A percentile compares a stretch with the other conserved stretches of the same genome.
These are phyloP conservation scores for Pseudofabraea citricarpa DNA, from an alignment of 2,329 filamentous ascomycete species.

Conservation along the genomic window DNA sequence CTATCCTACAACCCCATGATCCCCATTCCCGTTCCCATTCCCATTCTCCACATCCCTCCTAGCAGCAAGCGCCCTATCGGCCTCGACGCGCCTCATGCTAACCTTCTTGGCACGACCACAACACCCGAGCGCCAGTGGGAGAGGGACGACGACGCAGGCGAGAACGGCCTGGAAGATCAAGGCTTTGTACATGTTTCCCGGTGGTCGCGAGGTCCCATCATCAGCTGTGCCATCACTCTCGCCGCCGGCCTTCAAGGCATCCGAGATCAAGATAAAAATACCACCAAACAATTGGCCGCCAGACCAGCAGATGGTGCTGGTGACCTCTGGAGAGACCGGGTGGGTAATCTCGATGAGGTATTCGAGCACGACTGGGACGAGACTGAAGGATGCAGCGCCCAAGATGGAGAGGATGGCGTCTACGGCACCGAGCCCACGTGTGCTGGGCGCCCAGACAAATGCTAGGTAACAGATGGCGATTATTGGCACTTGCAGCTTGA, in stretches of 20 bases:
- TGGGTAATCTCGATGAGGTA: constrained; percentile 83
- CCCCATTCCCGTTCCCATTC: too few relatives aligned
- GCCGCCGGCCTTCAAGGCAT: constrained; percentile 56
- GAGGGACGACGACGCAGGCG: constrained; percentile 57
- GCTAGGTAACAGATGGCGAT: constrained; percentile 68
- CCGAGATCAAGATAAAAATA: constrained; percentile 77
- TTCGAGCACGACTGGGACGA: constrained; percentile 83
- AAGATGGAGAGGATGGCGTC: constrained; percentile 73
- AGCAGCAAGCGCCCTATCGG: constrained; percentile 44
- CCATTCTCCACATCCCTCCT: constrained; percentile 44
- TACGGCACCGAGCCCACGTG: constrained; percentile 54
- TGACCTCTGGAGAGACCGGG: constrained; percentile 81
- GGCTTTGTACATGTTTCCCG: constrained; percentile 67
- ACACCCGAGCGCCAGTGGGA: constrained; percentile 64
- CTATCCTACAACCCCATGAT: too few relatives aligned
- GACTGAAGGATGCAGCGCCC: constrained; percentile 72
- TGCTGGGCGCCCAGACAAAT: constrained; percentile 74
- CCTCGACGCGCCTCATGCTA: constrained; percentile 42
- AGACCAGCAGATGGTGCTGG: constrained; percentile 78
- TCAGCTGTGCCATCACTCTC: constrained; percentile 31
- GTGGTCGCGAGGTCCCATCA: constrained; percentile 44
- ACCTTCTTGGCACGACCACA: constrained; percentile 57
- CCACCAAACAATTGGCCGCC: constrained; percentile 83
- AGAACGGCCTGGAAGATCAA: constrained; percentile 77
- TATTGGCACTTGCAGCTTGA: constrained; percentile 71